phyloP scores from a whole-genome alignment of 2,329 filamentous ascomycete genomes.

The Penicillium sp. region DNA sequence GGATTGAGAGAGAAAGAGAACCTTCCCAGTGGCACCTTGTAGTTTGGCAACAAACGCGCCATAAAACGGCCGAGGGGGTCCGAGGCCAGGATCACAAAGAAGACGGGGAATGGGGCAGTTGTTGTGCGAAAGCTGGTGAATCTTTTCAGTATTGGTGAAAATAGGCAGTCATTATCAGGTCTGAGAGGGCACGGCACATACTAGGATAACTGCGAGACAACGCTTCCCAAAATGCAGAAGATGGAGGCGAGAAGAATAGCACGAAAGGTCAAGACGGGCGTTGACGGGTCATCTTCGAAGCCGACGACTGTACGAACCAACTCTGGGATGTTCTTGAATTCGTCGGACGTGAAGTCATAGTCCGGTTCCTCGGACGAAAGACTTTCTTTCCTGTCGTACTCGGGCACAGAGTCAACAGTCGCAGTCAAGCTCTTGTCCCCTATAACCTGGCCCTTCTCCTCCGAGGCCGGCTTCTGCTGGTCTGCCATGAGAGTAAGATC shows the following conservation, averaged over 20 bases:
- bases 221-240: neutral
- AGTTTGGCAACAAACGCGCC: constrained; percentile 56
- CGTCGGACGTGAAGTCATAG: neutral
- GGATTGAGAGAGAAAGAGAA: constrained; percentile 61
- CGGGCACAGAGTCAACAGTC: neutral
- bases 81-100: constrained; percentile 65
- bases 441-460: neutral
- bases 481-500: neutral
- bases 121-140: constrained; percentile 57
- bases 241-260: neutral
- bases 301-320: constrained; percentile 5
- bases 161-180: too few species aligned
- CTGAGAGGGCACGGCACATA: neutral
- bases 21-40: constrained; percentile 54
- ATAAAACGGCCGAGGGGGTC: constrained; percentile 61
- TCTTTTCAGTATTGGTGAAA: neutral
- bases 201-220: constrained; percentile 8
- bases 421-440: neutral
- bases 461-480: neutral
- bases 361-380: neutral
- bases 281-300: constrained; percentile 6
- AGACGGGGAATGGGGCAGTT: constrained; percentile 62
- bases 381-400: neutral
- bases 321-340: constrained; percentile 6
- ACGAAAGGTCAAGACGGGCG: constrained; percentile 1